Percentiles rank a stretch among this genome's conserved stretches.
phyloP scores from a whole-genome alignment of 257 asterid species.

The Solanum neorickii region DNA sequence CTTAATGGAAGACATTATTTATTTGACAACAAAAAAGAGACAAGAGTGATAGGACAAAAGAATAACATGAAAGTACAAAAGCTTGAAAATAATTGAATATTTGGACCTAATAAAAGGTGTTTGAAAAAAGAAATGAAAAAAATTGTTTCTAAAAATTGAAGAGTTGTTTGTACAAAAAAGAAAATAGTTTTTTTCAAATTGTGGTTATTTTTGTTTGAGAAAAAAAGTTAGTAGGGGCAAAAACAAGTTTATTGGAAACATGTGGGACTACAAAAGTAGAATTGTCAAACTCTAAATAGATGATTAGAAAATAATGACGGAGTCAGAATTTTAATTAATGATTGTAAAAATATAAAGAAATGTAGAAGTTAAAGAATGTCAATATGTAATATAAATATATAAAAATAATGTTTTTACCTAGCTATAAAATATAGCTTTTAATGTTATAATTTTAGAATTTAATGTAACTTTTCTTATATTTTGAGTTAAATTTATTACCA shows the following conservation, averaged over 20 bases:
- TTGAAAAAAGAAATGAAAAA: not conserved
- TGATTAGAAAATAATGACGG: not conserved
- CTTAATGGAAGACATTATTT: constrained; percentile 30
- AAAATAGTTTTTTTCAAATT: not conserved
- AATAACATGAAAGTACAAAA: not conserved
- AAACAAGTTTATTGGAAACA: not conserved
- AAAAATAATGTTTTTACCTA: not conserved
- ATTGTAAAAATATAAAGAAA: too few species aligned
- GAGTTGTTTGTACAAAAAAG: not conserved
- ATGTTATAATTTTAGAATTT: not conserved
- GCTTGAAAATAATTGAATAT: not conserved
- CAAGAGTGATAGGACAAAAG: not conserved
- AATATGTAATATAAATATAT: not conserved
- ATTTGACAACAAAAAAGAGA: not conserved
- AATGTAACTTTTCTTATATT: not conserved
- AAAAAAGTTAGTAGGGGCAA: not conserved
- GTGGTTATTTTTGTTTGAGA: not conserved
- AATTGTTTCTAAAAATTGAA: not conserved
- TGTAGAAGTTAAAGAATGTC: too few species aligned
- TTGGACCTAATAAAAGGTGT: not conserved
- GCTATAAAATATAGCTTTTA: not conserved
- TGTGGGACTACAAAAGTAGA: not conserved
- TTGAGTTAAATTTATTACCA: too few species aligned
- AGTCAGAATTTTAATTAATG: too few species aligned
- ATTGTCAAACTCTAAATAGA: not conserved